Percentiles rank a stretch among this genome's conserved stretches.
Evolutionary conservation across 768 basidiomycete species (phyloP).

Genomic region (Auricularia sp.): DNA sequence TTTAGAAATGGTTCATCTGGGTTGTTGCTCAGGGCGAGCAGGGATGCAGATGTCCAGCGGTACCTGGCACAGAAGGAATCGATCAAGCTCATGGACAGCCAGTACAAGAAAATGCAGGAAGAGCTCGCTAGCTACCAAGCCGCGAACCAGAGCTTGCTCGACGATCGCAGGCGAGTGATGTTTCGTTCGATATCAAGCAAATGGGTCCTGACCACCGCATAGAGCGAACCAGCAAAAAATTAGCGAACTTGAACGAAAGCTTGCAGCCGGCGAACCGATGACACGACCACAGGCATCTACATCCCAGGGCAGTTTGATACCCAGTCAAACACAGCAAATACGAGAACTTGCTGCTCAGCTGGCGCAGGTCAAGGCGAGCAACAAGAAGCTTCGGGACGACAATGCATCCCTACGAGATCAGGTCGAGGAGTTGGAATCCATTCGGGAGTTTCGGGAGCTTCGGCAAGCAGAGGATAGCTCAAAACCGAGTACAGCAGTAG

Average conservation of each 20-base stretch:
- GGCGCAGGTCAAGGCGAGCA: conserved; percentile 32
- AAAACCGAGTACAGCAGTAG: too few species aligned
- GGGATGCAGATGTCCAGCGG: conserved; percentile 66
- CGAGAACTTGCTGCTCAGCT: background rate
- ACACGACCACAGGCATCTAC: conserved; percentile 28
- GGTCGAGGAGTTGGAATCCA: conserved; percentile 56
- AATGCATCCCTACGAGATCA: conserved; percentile 47
- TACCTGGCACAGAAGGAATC: conserved; percentile 56
- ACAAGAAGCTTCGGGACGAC: conserved; percentile 44
- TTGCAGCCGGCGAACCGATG: conserved; percentile 32
- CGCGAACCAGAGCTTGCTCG: conserved; percentile 23
- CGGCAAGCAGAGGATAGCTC: background rate
- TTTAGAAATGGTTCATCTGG: background rate
- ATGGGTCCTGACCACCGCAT: conserved; percentile 4
- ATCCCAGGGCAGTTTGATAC: conserved; percentile 28
- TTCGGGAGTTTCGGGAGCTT: conserved; percentile 40
- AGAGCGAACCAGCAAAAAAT: conserved; percentile 53
- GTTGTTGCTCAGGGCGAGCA: conserved; percentile 17
- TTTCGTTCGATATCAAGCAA: background rate
- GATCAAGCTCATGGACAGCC: conserved; percentile 43
- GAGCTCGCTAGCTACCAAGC: conserved; percentile 49
- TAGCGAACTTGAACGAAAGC: conserved; percentile 48
- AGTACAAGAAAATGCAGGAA: conserved; percentile 57
- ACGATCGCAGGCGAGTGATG: background rate
- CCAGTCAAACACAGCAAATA: conserved; percentile 25